Evolutionary conservation across 108 stramenopile genomes (phyloP).

Genomic region (Cylindrotheca fusiformis): DNA sequence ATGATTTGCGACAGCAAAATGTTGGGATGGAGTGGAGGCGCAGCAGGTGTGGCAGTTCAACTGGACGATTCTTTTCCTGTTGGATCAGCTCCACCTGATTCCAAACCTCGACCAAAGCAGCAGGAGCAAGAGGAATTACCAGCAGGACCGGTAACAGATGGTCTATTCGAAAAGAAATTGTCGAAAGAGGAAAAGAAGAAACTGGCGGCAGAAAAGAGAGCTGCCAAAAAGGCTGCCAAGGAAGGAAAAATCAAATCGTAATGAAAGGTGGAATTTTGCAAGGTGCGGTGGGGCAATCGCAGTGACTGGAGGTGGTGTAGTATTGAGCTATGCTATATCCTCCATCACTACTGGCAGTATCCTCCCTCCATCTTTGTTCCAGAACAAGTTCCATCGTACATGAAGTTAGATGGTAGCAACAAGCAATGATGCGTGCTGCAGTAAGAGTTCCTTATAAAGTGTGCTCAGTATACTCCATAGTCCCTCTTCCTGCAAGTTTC

Average conservation of each 20-base stretch:
- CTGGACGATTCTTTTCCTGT: constrained; percentile 58
- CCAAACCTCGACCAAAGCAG: constrained; percentile 61
- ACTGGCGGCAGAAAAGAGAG: constrained; percentile 62
- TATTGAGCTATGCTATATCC: no score
- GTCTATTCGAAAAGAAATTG: constrained; percentile 82
- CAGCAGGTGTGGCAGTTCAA: constrained; percentile 72
- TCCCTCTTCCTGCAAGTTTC: no score
- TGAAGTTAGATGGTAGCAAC: no score
- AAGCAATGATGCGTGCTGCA: no score
- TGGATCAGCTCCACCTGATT: constrained; percentile 68
- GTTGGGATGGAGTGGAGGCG: constrained; percentile 84
- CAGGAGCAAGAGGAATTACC: constrained; percentile 11
- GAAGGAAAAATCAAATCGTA: constrained; percentile 12
- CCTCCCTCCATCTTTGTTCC: no score
- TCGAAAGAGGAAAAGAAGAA: constrained; percentile 92
- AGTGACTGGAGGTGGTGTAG: no score
- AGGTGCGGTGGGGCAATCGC: no score
- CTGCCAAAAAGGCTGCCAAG: constrained; percentile 73
- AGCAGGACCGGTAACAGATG: constrained; percentile 36
- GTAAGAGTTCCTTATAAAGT: no score
- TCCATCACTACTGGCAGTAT: no score
- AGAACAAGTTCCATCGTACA: no score
- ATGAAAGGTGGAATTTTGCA: no score
- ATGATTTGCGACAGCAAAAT: constrained; percentile 91
- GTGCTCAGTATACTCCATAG: no score